These are phyloP conservation scores for Musa beccarii DNA, from an alignment of 176 grass and related monocot genomes.

Conservation along the genomic window DNA sequence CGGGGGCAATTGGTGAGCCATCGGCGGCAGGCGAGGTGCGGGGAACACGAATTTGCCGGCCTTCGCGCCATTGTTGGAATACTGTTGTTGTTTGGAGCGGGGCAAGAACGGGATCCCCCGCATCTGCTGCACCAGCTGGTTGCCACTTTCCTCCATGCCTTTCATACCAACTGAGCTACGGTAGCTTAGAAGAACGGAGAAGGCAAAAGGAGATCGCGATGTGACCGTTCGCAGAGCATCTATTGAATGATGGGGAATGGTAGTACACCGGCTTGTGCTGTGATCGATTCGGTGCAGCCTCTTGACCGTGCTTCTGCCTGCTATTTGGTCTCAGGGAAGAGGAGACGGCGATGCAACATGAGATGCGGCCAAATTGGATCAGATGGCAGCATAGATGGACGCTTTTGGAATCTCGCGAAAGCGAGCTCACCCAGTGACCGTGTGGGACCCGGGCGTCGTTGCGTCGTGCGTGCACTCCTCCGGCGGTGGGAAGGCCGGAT, in stretches of 20 bases:
- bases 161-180: no score
- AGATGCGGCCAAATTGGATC: not conserved
- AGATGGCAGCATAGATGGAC: not conserved
- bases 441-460: not conserved
- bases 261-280: no score
- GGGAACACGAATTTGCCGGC: not conserved
- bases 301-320: no score
- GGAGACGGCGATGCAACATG: no score
- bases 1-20: conserved; percentile 31
- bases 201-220: not conserved
- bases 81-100: not conserved
- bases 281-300: no score
- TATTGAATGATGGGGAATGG: no score
- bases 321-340: no score
- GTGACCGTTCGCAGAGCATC: not conserved
- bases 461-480: not conserved
- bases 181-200: no score
- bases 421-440: not conserved
- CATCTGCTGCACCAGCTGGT: not conserved
- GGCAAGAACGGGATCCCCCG: not conserved
- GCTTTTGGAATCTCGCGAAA: not conserved
- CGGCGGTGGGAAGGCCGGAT: not conserved
- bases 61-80: not conserved
- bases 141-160: not conserved
- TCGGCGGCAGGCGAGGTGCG: not conserved